Conservation (phyloP, 192 early-diverging fungal genomes). For the Coemansia sp. region DNA sequence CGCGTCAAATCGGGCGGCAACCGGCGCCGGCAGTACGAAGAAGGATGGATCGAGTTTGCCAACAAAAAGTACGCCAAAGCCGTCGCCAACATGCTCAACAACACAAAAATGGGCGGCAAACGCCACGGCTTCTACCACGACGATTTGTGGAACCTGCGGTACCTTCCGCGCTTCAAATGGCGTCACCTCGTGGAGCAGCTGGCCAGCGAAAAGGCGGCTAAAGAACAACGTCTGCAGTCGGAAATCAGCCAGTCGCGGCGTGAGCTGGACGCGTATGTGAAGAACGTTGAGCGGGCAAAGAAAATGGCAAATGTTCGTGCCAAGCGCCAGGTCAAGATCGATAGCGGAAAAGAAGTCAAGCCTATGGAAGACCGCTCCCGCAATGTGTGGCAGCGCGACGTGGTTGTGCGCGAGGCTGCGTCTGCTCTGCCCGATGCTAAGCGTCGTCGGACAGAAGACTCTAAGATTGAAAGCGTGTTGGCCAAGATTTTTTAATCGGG, state of each 20-base stretch:
- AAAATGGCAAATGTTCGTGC: conserved; percentile 80
- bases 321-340: conserved; percentile 55
- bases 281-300: conserved; percentile 86
- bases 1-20: conserved; percentile 87
- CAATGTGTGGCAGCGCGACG: conserved; percentile 66
- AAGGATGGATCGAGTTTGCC: conserved; percentile 97
- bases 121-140: conserved; percentile 86
- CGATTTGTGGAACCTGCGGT: conserved; percentile 97
- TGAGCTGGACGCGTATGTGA: conserved; percentile 84
- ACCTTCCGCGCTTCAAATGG: conserved; percentile 97
- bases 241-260: conserved; percentile 83
- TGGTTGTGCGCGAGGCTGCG: conserved; percentile 54
- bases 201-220: conserved; percentile 70
- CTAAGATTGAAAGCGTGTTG: conserved; percentile 10
- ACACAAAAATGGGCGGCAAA: conserved; percentile 81
- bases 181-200: conserved; percentile 90
- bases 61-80: conserved; percentile 89
- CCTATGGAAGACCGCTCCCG: conserved; percentile 45
- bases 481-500: conserved; percentile 15
- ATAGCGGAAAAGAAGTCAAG: conserved; percentile 41
- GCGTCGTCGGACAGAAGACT: conserved; percentile 15
- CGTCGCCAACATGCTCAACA: conserved; percentile 76
- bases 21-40: conserved; percentile 80
- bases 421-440: conserved; percentile 8
- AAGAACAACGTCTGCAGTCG: conserved; percentile 76